phyloP scores from a whole-genome alignment of 148 eudicot species.

The Rhododendron williamsianum region DNA sequence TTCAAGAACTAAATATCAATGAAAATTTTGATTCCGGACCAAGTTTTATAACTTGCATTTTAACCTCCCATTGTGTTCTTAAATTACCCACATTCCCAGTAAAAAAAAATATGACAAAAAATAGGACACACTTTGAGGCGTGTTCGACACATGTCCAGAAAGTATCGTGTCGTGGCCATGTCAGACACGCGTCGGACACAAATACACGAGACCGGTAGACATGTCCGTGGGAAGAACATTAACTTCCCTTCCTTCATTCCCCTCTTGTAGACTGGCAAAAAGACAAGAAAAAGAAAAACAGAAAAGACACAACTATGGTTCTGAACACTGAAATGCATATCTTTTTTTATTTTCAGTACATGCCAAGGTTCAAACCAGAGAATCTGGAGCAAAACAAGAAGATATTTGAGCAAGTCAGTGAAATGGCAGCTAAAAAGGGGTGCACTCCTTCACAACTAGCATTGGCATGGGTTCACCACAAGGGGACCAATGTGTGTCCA shows the following conservation, averaged over 20 bases:
- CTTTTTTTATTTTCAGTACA: neutral
- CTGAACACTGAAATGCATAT: neutral
- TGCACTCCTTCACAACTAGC: conserved; percentile 17
- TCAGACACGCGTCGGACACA: neutral
- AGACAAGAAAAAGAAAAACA: neutral
- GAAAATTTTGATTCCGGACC: neutral
- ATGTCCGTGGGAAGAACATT: neutral
- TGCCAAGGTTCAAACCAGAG: conserved; percentile 13
- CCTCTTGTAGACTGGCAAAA: neutral
- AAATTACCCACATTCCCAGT: neutral
- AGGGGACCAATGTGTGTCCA: conserved; percentile 9
- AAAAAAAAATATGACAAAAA: too few relatives aligned
- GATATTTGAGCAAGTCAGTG: conserved; percentile 11
- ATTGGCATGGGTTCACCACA: conserved; percentile 17
- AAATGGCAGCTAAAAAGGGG: conserved; percentile 13
- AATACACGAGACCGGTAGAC: neutral
- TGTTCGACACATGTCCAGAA: neutral
- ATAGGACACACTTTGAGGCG: neutral
- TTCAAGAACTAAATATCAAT: neutral
- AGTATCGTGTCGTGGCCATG: neutral
- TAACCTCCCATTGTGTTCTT: too few relatives aligned
- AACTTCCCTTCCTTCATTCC: neutral
- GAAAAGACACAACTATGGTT: neutral
- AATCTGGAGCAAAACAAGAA: conserved; percentile 12
- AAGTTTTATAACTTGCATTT: too few relatives aligned